phyloP scores from a whole-genome alignment of 192 early-diverging fungal species.

The Coemansia sp. region DNA sequence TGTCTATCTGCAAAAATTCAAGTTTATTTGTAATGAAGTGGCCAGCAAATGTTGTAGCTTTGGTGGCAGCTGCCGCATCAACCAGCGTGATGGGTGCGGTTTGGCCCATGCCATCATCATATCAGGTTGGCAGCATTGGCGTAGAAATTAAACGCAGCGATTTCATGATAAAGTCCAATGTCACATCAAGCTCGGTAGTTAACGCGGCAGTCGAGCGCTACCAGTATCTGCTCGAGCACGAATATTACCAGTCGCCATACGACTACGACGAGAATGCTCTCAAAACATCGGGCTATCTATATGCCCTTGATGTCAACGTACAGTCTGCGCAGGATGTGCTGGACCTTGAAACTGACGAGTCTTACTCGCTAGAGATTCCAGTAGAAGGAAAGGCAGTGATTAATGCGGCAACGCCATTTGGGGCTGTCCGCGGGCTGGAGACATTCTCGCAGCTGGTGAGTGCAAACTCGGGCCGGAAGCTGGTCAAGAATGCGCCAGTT shows the following conservation, averaged over 20 bases:
- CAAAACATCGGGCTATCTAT: conserved; percentile 38
- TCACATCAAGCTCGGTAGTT: conserved; percentile 55
- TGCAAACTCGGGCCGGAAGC: conserved; percentile 47
- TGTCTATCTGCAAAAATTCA: neutral
- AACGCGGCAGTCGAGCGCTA: conserved; percentile 60
- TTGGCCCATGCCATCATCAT: conserved; percentile 40
- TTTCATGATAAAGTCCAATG: conserved; percentile 61
- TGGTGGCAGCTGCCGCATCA: conserved; percentile 2
- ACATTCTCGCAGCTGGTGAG: conserved; percentile 75
- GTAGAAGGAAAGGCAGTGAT: conserved; percentile 55
- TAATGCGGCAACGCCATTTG: conserved; percentile 60
- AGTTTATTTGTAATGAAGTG: conserved; percentile 6
- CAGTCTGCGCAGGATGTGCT: conserved; percentile 52
- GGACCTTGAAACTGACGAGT: conserved; percentile 63
- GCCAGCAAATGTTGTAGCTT: neutral
- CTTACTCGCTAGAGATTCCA: conserved; percentile 65
- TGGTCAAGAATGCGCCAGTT: conserved; percentile 59
- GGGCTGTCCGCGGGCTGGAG: conserved; percentile 70
- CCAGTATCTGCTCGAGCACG: conserved; percentile 55
- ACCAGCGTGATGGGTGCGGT: conserved; percentile 4
- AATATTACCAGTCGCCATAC: conserved; percentile 56
- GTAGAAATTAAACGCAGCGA: conserved; percentile 56
- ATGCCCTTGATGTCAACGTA: conserved; percentile 48
- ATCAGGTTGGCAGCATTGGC: conserved; percentile 44
- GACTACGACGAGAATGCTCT: conserved; percentile 45